These are phyloP conservation scores for Selenicereus undatus DNA, from an alignment of 148 eudicot genomes.

Conservation along the genomic window DNA sequence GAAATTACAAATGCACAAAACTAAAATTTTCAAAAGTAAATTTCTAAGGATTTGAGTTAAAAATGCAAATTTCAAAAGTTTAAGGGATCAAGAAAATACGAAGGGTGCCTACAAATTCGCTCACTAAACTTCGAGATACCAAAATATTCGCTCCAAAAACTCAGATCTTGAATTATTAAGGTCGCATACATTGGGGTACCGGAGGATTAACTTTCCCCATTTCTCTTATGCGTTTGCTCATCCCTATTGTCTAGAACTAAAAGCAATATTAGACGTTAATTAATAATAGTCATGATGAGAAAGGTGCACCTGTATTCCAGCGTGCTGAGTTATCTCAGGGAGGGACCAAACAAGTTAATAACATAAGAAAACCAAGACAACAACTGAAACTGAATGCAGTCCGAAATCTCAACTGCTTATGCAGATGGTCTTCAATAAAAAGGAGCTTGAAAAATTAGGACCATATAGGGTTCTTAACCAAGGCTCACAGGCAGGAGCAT, in stretches of 20 bases:
- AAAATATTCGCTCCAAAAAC: too few species aligned
- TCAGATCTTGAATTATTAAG: conserved; percentile 64
- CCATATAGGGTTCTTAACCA: background rate
- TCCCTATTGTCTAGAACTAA: conserved; percentile 55
- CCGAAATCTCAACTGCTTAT: background rate
- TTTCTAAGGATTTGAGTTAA: too few species aligned
- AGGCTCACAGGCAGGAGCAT: background rate
- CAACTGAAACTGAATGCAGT: background rate
- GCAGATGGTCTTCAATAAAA: background rate
- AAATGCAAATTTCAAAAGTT: too few species aligned
- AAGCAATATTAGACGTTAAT: background rate
- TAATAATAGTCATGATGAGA: too few species aligned
- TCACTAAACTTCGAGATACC: too few species aligned
- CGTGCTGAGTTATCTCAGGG: background rate
- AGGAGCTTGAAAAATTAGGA: background rate
- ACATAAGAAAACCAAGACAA: background rate
- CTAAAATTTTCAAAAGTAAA: too few species aligned
- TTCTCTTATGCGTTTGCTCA: conserved; percentile 72
- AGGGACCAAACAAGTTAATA: background rate
- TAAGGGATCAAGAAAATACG: too few species aligned
- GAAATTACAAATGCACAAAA: too few species aligned
- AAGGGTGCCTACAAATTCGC: too few species aligned
- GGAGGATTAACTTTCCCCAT: conserved; percentile 25
- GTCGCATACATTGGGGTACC: conserved; percentile 5
- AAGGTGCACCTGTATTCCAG: background rate